Percentiles rank a stretch among this genome's conserved stretches.
Evolutionary conservation across 495 filamentous ascomycete genomes (phyloP).

Genomic region (Aspergillus taichungensis): DNA sequence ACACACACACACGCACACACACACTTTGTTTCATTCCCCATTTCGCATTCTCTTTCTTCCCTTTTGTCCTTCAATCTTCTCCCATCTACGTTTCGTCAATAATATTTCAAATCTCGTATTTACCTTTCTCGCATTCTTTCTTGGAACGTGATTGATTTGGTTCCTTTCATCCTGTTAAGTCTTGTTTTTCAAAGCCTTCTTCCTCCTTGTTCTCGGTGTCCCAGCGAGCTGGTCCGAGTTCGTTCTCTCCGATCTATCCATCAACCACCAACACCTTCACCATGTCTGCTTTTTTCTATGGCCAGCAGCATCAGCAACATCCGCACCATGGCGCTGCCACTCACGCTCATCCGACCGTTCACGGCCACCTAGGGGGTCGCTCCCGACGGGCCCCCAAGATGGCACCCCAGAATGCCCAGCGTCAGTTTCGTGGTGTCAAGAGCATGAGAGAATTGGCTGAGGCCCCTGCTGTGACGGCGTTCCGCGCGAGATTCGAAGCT

Average conservation of each 20-base stretch:
- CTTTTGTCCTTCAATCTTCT: conserved; percentile 24
- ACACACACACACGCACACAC: conserved; percentile 14
- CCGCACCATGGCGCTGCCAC: conserved; percentile 38
- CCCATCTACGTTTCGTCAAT: conserved; percentile 20
- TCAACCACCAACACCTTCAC: conserved; percentile 24
- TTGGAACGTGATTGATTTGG: no score
- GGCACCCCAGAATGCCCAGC: conserved; percentile 70
- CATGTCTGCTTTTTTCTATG: conserved; percentile 75
- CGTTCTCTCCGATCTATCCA: conserved; percentile 17
- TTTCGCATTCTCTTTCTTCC: conserved; percentile 14
- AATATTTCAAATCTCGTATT: conserved; percentile 11
- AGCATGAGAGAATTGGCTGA: conserved; percentile 88
- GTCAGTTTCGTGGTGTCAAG: conserved; percentile 72
- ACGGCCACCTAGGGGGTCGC: conserved; percentile 75
- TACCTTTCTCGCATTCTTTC: conserved; percentile 15
- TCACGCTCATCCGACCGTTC: conserved; percentile 36
- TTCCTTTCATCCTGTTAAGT: conserved; percentile 14
- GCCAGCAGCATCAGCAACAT: conserved; percentile 47
- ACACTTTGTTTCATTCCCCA: conserved; percentile 15
- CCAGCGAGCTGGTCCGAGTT: conserved; percentile 15
- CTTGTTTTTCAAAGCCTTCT: neutral
- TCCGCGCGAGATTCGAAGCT: conserved; percentile 80
- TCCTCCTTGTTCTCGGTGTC: conserved; percentile 4
- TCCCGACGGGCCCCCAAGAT: conserved; percentile 82
- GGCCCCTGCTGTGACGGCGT: conserved; percentile 59